Evolutionary conservation across 2,329 filamentous ascomycete genomes (phyloP).

Genomic region (Allantophomopsis cytisporea): DNA sequence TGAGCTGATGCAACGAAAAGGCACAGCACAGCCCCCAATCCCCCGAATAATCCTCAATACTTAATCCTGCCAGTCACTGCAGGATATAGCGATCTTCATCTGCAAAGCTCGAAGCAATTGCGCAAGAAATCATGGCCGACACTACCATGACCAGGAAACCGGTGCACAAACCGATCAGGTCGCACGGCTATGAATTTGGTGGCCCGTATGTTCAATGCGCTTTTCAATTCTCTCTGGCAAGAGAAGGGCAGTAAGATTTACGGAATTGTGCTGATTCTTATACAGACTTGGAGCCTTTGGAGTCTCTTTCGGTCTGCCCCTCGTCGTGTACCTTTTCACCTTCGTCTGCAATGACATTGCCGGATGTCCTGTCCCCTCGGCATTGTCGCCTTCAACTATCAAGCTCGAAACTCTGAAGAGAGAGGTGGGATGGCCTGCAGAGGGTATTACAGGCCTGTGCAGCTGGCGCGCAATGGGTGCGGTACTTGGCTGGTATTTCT

Average conservation of each 20-base stretch:
- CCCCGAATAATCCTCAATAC: too few relatives aligned
- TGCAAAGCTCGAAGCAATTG: too few relatives aligned
- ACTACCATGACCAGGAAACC: too few relatives aligned
- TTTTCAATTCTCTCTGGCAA: background rate
- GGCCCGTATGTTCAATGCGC: constrained; percentile 16
- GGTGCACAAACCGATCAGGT: constrained; percentile 1
- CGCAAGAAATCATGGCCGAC: too few relatives aligned
- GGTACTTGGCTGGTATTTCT: constrained; percentile 62
- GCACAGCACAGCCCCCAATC: too few relatives aligned
- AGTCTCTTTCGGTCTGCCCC: constrained; percentile 69
- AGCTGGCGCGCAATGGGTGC: constrained; percentile 58
- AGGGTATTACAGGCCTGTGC: constrained; percentile 57
- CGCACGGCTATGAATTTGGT: constrained; percentile 20
- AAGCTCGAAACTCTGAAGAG: constrained; percentile 59
- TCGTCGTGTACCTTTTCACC: constrained; percentile 64
- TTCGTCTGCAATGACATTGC: constrained; percentile 89
- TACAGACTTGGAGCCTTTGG: constrained; percentile 58
- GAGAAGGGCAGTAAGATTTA: too few relatives aligned
- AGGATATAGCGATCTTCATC: too few relatives aligned
- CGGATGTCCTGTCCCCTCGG: constrained; percentile 76
- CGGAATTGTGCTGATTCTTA: constrained; percentile 2
- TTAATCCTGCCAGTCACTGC: too few relatives aligned
- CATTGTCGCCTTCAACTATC: constrained; percentile 59
- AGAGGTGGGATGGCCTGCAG: constrained; percentile 68
- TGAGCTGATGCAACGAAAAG: too few relatives aligned